Conservation (phyloP, 805 yeast species). For the Saccharomycopsis sp. region DNA sequence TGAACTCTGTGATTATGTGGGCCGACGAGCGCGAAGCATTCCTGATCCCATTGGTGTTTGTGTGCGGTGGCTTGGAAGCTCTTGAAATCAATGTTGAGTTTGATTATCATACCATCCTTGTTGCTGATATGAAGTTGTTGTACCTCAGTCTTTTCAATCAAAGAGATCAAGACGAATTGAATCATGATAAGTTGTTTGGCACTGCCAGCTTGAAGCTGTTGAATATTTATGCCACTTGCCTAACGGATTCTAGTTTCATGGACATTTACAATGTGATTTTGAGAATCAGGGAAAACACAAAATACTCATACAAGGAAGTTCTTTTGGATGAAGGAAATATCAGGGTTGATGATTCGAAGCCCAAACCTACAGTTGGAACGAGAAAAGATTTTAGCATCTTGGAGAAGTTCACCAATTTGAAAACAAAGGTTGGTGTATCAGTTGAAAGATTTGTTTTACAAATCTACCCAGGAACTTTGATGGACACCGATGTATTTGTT, state of each 20-base stretch:
- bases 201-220: conserved; percentile 40
- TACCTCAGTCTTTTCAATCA: conserved; percentile 60
- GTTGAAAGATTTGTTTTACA: conserved; percentile 50
- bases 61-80: conserved; percentile 47
- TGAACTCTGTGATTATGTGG: conserved; percentile 70
- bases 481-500: conserved; percentile 68
- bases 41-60: conserved; percentile 56
- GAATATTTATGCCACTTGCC: conserved; percentile 64
- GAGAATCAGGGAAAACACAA: conserved; percentile 66
- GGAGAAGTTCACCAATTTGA: conserved; percentile 29
- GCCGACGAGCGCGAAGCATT: conserved; percentile 36
- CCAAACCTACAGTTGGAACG: not conserved
- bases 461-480: conserved; percentile 74
- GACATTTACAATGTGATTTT: conserved; percentile 66
- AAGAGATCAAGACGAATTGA: conserved; percentile 36
- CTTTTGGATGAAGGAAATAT: conserved; percentile 52
- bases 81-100: conserved; percentile 58
- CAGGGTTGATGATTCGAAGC: conserved; percentile 22
- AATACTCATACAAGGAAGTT: conserved; percentile 65
- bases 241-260: conserved; percentile 74
- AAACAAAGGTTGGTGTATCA: conserved; percentile 58
- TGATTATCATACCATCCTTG: conserved; percentile 78
- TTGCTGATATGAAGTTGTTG: conserved; percentile 42
- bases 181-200: conserved; percentile 55
- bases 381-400: conserved; percentile 17